These are phyloP conservation scores for Dalbergia cultrata DNA, from an alignment of 306 rosid genomes.

Conservation along the genomic window DNA sequence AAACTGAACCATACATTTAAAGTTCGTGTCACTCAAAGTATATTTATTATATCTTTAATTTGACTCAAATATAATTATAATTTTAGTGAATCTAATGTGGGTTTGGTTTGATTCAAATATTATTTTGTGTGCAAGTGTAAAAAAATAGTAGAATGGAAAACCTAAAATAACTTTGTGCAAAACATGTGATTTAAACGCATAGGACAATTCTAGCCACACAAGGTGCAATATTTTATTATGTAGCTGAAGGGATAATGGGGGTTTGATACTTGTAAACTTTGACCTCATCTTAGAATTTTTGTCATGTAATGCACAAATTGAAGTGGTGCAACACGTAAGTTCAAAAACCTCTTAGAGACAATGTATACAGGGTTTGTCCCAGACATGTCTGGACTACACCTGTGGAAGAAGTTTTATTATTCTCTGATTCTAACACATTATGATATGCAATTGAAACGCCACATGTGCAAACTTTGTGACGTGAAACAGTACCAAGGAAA, in stretches of 20 bases:
- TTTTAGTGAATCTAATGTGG: background rate
- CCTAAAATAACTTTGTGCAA: background rate
- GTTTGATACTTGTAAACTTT: background rate
- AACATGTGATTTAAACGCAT: background rate
- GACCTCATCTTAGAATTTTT: conserved; percentile 1
- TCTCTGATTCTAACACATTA: background rate
- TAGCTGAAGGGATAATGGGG: background rate
- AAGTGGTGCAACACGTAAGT: conserved; percentile 24
- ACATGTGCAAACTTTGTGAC: conserved; percentile 15
- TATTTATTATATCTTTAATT: too few relatives aligned
- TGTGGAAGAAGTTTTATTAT: background rate
- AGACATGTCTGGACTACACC: conserved; percentile 11
- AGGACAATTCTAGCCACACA: background rate
- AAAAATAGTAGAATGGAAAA: background rate
- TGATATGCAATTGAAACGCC: conserved; percentile 9
- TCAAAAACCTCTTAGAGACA: conserved; percentile 10
- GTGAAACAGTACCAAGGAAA: background rate
- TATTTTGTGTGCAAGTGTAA: background rate
- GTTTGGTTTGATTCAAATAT: background rate
- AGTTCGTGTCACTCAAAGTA: background rate
- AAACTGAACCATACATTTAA: background rate
- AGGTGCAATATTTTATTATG: background rate
- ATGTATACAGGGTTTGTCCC: conserved; percentile 26
- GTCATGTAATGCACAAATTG: background rate
- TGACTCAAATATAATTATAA: background rate